A percentile compares a stretch with the other conserved stretches of the same genome.
phyloP scores from a whole-genome alignment of 371 early-diverging fungal species.

The Edhazardia aedis region DNA sequence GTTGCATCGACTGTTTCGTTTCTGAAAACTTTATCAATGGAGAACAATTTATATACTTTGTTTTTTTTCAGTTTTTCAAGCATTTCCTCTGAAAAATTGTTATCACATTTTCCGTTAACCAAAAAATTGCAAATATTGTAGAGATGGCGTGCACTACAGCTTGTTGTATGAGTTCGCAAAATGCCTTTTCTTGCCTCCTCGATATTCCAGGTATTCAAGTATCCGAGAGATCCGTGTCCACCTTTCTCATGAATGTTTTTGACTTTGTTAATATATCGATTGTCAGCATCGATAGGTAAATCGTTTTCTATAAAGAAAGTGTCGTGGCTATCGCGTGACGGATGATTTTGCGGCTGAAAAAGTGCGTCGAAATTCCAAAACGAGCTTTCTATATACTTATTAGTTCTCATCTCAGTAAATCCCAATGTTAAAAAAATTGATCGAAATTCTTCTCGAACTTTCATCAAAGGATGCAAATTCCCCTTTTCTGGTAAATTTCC shows the following conservation, averaged over 20 bases:
- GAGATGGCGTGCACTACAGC: conserved; percentile 72
- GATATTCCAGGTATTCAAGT: conserved; percentile 70
- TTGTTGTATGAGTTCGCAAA: conserved; percentile 94
- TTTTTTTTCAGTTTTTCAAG: background rate
- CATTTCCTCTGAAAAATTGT: background rate
- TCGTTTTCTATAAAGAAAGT: conserved; percentile 74
- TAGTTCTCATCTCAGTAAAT: conserved; percentile 94
- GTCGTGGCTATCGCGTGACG: conserved; percentile 92
- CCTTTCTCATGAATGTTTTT: conserved; percentile 72
- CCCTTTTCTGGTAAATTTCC: conserved; percentile 67
- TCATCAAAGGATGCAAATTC: conserved; percentile 87
- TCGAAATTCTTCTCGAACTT: conserved; percentile 91
- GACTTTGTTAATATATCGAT: conserved; percentile 67
- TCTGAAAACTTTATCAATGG: conserved; percentile 95
- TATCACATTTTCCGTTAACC: background rate
- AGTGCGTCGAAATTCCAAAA: conserved; percentile 99
- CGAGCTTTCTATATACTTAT: conserved; percentile 82
- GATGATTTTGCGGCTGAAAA: conserved; percentile 97
- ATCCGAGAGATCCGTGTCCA: conserved; percentile 80
- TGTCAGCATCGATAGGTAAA: conserved; percentile 52
- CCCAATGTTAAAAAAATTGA: conserved; percentile 83
- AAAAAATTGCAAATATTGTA: conserved; percentile 56
- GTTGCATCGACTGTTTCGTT: conserved; percentile 97
- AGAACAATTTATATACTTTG: conserved; percentile 84
- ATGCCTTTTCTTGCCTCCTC: conserved; percentile 79